Evolutionary conservation across 495 filamentous ascomycete species (phyloP).

Genomic region (Podospora pseudopauciseta): DNA sequence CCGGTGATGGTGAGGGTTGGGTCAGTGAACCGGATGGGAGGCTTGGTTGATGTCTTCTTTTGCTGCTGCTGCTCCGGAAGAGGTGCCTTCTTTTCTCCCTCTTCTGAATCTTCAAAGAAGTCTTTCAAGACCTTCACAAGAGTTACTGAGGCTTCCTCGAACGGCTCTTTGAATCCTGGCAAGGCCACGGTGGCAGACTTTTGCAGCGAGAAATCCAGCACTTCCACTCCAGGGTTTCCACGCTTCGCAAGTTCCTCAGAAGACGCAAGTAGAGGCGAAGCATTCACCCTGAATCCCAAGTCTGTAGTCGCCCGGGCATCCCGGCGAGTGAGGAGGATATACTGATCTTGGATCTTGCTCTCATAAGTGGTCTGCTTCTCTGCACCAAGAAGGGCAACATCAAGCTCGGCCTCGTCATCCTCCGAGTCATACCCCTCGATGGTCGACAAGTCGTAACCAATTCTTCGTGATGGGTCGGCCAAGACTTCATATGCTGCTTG

Average conservation of each 20-base stretch:
- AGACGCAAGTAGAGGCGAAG: conserved; percentile 4
- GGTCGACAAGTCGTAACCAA: conserved; percentile 49
- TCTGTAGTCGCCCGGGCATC: conserved; percentile 21
- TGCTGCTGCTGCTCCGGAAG: background rate
- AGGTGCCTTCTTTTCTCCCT: background rate
- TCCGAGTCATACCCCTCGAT: conserved; percentile 31
- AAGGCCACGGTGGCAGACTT: conserved; percentile 37
- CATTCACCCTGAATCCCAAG: conserved; percentile 22
- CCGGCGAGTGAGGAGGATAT: conserved; percentile 19
- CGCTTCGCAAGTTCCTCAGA: conserved; percentile 6
- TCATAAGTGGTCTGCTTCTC: conserved; percentile 9
- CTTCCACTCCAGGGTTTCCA: background rate
- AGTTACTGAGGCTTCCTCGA: conserved; percentile 11
- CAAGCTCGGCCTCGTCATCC: background rate
- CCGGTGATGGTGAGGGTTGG: conserved; percentile 28
- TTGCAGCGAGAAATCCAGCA: conserved; percentile 34
- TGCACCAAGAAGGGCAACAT: background rate
- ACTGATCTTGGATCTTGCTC: conserved; percentile 21
- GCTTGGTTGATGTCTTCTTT: background rate
- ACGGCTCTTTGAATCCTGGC: conserved; percentile 29
- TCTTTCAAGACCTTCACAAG: background rate
- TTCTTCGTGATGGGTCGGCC: conserved; percentile 51
- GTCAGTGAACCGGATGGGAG: conserved; percentile 12
- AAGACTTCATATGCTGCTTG: conserved; percentile 55
- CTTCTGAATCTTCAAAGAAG: background rate